These are phyloP conservation scores for Lachnellula occidentalis DNA, from an alignment of 2,329 filamentous ascomycete genomes.

Conservation along the genomic window DNA sequence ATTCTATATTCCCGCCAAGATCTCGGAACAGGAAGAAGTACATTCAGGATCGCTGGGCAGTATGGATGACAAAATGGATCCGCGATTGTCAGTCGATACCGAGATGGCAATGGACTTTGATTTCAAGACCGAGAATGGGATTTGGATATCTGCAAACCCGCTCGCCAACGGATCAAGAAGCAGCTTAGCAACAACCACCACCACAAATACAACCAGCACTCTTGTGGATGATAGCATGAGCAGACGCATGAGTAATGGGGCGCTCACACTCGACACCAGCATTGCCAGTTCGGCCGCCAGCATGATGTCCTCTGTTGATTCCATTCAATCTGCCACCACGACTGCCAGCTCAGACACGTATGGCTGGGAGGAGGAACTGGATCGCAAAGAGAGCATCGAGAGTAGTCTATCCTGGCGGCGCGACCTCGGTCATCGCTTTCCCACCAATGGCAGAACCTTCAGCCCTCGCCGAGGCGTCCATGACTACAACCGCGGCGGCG, in stretches of 20 bases:
- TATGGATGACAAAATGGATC: neutral
- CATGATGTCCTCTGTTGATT: conserved; percentile 29
- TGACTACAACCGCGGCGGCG: conserved; percentile 11
- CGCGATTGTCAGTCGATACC: conserved; percentile 18
- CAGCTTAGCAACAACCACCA: conserved; percentile 23
- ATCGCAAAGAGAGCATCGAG: conserved; percentile 29
- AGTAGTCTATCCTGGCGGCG: conserved; percentile 16
- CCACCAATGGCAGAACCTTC: conserved; percentile 17
- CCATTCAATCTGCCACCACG: conserved; percentile 29
- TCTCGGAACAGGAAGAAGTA: conserved; percentile 25
- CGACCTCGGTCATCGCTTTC: conserved; percentile 15
- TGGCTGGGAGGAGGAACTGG: conserved; percentile 49
- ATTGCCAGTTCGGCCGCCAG: conserved; percentile 31
- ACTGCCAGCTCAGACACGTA: conserved; percentile 40
- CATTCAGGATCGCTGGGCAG: neutral
- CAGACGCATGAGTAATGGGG: conserved; percentile 12
- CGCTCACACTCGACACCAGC: conserved; percentile 22
- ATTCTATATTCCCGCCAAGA: conserved; percentile 28
- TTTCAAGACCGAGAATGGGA: conserved; percentile 24
- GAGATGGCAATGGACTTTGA: conserved; percentile 25
- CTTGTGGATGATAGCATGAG: conserved; percentile 18
- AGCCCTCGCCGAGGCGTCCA: conserved; percentile 12
- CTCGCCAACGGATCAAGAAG: conserved; percentile 22
- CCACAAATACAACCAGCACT: conserved; percentile 15
- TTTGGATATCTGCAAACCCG: conserved; percentile 26